These are phyloP conservation scores for Pythium monospermum DNA, from an alignment of 352 stramenopile genomes.

Conservation along the genomic window DNA sequence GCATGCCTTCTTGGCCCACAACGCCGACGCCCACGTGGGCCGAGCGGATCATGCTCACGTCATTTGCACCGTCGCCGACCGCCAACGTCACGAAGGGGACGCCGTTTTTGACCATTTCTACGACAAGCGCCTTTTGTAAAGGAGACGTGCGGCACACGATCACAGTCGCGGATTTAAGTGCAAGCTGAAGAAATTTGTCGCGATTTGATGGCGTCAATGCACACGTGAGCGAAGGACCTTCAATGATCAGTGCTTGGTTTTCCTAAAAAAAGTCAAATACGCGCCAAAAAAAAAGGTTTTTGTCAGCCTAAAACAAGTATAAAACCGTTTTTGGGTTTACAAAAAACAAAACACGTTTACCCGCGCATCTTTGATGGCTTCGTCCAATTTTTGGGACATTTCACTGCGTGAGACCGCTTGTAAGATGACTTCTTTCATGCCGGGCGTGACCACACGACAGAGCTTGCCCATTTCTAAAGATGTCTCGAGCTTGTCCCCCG, in stretches of 20 bases:
- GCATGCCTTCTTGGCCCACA: slow-evolving; percentile 95
- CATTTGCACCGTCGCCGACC: slow-evolving; percentile 98
- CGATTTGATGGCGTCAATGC: slow-evolving; percentile 52
- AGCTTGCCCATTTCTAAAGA: slow-evolving; percentile 97
- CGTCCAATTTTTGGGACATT: slow-evolving; percentile 49
- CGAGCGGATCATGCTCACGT: slow-evolving; percentile 99
- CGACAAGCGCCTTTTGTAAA: slow-evolving; percentile 87
- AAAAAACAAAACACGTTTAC: slow-evolving; percentile 14
- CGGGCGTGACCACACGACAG: slow-evolving; percentile 75
- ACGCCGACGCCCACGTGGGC: slow-evolving; percentile 98
- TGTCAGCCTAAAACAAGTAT: no score
- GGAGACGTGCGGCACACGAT: slow-evolving; percentile 87
- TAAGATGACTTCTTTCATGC: slow-evolving; percentile 77
- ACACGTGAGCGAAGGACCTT: slow-evolving; percentile 54
- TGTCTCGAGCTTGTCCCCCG: slow-evolving; percentile 98
- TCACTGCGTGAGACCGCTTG: slow-evolving; percentile 35
- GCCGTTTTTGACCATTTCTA: slow-evolving; percentile 91
- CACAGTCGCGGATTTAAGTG: slow-evolving; percentile 73
- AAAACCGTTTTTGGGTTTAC: no score
- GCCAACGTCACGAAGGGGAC: slow-evolving; percentile 88
- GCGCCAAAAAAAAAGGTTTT: no score
- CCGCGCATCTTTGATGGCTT: slow-evolving; percentile 37
- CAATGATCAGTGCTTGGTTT: slow-evolving; percentile 63
- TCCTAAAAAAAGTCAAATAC: no score
- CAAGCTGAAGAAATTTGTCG: slow-evolving; percentile 59